Percentiles rank a stretch among this genome's conserved stretches.
phyloP scores from a whole-genome alignment of 495 filamentous ascomycete genomes.

The Sporormia fimetaria region DNA sequence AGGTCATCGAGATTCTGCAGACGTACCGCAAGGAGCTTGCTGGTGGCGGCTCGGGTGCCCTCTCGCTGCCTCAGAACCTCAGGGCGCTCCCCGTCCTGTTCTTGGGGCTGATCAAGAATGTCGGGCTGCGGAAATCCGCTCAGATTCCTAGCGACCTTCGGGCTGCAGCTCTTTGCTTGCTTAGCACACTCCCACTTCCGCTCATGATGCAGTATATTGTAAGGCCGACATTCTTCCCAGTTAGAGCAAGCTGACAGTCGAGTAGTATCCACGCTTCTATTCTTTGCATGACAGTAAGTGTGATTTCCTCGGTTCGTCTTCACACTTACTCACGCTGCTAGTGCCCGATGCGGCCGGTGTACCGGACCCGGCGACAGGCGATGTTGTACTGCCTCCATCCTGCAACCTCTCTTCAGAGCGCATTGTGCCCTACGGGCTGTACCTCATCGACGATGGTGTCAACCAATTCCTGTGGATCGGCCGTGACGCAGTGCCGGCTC shows the following conservation, averaged over 20 bases:
- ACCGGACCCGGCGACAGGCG: constrained; percentile 71
- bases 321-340: too few species aligned
- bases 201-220: constrained; percentile 90
- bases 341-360: constrained; percentile 91
- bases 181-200: constrained; percentile 84
- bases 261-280: constrained; percentile 87
- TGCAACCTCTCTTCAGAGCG: constrained; percentile 80
- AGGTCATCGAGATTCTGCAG: constrained; percentile 82
- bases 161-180: constrained; percentile 80
- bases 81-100: constrained; percentile 81
- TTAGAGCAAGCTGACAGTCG: too few species aligned
- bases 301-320: too few species aligned
- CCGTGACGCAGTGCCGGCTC: constrained; percentile 79
- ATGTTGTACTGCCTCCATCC: constrained; percentile 74
- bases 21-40: constrained; percentile 96
- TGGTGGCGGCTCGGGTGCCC: constrained; percentile 82
- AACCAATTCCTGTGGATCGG: constrained; percentile 98
- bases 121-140: constrained; percentile 85
- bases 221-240: neutral
- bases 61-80: constrained; percentile 71
- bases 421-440: constrained; percentile 86
- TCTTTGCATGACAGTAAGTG: constrained; percentile 94
- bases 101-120: constrained; percentile 88
- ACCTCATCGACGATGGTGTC: constrained; percentile 94
- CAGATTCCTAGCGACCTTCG: constrained; percentile 95